phyloP scores from a whole-genome alignment of 129 eudicot species.

The Ambrosia artemisiifolia region DNA sequence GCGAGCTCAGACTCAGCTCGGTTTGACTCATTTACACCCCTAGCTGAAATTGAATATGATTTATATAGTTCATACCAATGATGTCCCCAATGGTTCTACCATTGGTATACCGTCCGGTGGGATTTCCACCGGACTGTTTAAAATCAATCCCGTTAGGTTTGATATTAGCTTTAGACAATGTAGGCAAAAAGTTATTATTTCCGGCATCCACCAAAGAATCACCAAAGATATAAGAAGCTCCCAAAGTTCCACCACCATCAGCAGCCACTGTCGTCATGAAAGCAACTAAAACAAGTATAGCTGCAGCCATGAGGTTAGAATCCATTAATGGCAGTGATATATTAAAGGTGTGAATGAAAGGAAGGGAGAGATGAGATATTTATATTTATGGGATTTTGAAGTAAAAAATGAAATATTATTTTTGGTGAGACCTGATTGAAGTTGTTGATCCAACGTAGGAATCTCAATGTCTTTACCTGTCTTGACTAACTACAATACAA shows the following conservation, averaged over 20 bases:
- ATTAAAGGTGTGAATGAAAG: background rate
- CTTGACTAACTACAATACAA: slow-evolving; percentile 29
- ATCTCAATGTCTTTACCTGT: slow-evolving; percentile 29
- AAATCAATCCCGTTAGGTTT: slow-evolving; percentile 90
- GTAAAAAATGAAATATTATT: slow-evolving; percentile 9
- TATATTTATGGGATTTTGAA: slow-evolving; percentile 8
- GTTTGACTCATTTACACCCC: no score
- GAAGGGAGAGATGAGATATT: background rate
- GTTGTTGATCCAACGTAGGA: slow-evolving; percentile 33
- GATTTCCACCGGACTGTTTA: slow-evolving; percentile 63
- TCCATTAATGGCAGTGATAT: slow-evolving; percentile 21
- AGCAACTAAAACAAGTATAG: slow-evolving; percentile 23
- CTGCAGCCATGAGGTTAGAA: slow-evolving; percentile 15
- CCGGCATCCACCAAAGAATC: slow-evolving; percentile 97
- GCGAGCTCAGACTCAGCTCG: no score
- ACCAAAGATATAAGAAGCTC: slow-evolving; percentile 92
- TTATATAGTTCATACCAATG: slow-evolving; percentile 52
- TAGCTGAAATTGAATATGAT: background rate
- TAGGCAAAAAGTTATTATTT: slow-evolving; percentile 70
- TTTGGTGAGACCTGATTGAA: slow-evolving; percentile 27
- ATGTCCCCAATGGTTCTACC: slow-evolving; percentile 96
- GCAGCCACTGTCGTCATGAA: slow-evolving; percentile 6
- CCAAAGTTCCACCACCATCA: slow-evolving; percentile 24
- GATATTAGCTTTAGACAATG: slow-evolving; percentile 76
- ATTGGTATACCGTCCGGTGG: slow-evolving; percentile 89